Evolutionary conservation across 2,329 filamentous ascomycete species (phyloP).

Genomic region (Arachnopeziza araneosa): DNA sequence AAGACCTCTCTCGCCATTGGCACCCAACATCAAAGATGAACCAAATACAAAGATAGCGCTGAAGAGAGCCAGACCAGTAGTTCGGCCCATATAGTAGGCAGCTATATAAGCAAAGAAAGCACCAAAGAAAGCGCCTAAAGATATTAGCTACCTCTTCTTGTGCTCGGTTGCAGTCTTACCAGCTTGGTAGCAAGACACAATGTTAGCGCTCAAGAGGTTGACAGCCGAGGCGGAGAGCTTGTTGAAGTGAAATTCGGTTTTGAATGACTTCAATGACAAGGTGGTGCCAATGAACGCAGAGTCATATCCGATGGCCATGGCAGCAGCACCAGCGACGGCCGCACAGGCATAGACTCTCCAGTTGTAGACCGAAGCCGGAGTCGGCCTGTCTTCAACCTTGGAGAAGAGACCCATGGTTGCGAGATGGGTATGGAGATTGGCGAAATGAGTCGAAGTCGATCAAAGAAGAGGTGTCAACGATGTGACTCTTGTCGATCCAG

Average conservation of each 20-base stretch:
- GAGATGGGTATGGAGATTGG: background rate
- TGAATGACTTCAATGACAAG: slow-evolving; percentile 64
- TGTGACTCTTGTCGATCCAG: slow-evolving; percentile 5
- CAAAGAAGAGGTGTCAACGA: slow-evolving; percentile 3
- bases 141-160: background rate
- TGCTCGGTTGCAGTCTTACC: slow-evolving; percentile 34
- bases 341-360: slow-evolving; percentile 54
- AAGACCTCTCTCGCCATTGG: slow-evolving; percentile 50
- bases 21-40: slow-evolving; percentile 67
- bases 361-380: slow-evolving; percentile 53
- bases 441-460: background rate
- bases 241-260: slow-evolving; percentile 59
- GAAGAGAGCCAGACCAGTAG: slow-evolving; percentile 56
- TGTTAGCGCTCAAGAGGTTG: slow-evolving; percentile 63
- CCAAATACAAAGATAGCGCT: slow-evolving; percentile 62
- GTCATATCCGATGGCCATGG: slow-evolving; percentile 54
- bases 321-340: slow-evolving; percentile 48
- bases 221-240: slow-evolving; percentile 41
- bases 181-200: slow-evolving; percentile 76
- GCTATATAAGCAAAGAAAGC: slow-evolving; percentile 62
- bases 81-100: slow-evolving; percentile 62
- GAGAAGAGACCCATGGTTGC: slow-evolving; percentile 38
- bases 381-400: slow-evolving; percentile 51
- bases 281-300: slow-evolving; percentile 77
- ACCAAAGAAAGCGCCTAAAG: slow-evolving; percentile 63